phyloP scores from a whole-genome alignment of 768 basidiomycete species.

The Holtermannia corniformis region DNA sequence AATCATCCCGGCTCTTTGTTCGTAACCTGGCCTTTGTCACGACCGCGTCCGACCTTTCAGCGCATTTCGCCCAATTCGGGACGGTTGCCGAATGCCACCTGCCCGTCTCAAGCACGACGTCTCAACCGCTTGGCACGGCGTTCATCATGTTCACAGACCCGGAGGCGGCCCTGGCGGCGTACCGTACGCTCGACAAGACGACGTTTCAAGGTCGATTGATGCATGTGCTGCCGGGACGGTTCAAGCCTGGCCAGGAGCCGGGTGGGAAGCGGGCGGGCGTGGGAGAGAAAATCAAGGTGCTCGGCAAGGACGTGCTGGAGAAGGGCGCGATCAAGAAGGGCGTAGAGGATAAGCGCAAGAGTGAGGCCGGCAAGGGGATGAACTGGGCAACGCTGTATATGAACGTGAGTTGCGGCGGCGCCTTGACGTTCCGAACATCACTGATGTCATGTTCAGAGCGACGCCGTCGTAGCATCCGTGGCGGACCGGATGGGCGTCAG shows the following conservation, averaged over 20 bases:
- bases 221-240: constrained; percentile 62
- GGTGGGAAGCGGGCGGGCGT: constrained; percentile 11
- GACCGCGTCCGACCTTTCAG: constrained; percentile 58
- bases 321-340: constrained; percentile 30
- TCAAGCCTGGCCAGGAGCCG: constrained; percentile 28
- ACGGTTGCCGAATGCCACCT: constrained; percentile 60
- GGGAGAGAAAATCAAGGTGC: constrained; percentile 22
- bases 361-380: constrained; percentile 26
- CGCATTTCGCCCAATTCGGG: constrained; percentile 61
- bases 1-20: constrained; percentile 73
- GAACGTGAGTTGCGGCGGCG: constrained; percentile 93
- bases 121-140: constrained; percentile 54
- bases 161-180: constrained; percentile 56
- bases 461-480: constrained; percentile 84
- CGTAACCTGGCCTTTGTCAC: constrained; percentile 91
- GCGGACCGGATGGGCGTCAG: constrained; percentile 77
- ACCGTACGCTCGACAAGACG: constrained; percentile 64
- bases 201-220: constrained; percentile 86
- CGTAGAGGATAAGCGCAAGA: constrained; percentile 39
- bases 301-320: constrained; percentile 31
- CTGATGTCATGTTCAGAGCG: constrained; percentile 52
- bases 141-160: constrained; percentile 51
- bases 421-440: neutral
- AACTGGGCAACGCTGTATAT: constrained; percentile 70
- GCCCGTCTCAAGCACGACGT: constrained; percentile 47